Base-by-base conservation (phyloP, 2,329 filamentous ascomycete genomes). In the Lasiodiplodia sp. region DNA sequence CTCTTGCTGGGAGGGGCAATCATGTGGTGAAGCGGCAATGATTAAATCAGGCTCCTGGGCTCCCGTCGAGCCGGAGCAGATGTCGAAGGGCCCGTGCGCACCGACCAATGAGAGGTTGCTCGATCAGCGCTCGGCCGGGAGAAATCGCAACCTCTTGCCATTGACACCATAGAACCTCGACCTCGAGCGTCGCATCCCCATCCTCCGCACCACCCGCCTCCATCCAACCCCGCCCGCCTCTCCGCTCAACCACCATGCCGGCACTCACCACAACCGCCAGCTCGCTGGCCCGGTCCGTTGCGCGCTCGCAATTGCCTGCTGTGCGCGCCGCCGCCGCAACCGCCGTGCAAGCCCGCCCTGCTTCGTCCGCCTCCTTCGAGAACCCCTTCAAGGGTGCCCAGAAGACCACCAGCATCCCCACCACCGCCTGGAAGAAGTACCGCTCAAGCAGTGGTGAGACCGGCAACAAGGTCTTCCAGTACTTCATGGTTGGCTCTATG, bases 401-500 rank as follows among this genome's bases (percentile, higher is more conserved):
- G 72, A 79, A 79, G 73, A 88, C 87, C 75, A 90, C 86, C 81
- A 89, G 92, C 82, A 91, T 98, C 79, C 96, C 96, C 75, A 90
- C 92, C 84, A 98, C 97, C 83, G 88, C 88, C 81, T 68, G 67
- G 67, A 68, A 65, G 51, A 91, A 94, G 81, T 99, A 99, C 86
- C 86, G 90, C 83, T 91, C 88, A 83, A 90, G 89, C 80, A 83
- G 85, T 73, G 83, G 84, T 75, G 86, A 91, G 81, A 87, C 85
- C 74, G 86, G 86, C 78, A 97, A 97, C 85, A 91, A 94, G 86
- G 86, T 97, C 75, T 96, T 97, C 83, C 90, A 91, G 78, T 99
- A 99, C 88, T 98, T 99, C 85, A 97, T 98, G 93, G 96, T 97
- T 74, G 96, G 96, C 77, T 91, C 93, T 68, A 91, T 99, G 87